Conservation (phyloP, 1,139 yeast species). For the Magnusiomyces suaveolens region DNA sequence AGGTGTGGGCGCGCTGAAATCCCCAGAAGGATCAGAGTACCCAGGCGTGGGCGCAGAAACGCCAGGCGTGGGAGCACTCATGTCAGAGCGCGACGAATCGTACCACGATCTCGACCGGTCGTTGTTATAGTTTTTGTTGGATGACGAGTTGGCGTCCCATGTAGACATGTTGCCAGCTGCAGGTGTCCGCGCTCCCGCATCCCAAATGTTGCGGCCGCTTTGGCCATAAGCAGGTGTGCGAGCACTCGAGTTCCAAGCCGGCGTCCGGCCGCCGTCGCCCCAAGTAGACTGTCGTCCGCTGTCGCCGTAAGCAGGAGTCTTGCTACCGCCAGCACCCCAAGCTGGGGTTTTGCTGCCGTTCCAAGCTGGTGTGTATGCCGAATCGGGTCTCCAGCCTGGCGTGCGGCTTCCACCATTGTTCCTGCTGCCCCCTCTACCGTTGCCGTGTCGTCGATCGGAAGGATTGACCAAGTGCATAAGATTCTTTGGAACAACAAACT, state of each 20-base stretch:
- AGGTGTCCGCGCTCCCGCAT: slow-evolving; percentile 21
- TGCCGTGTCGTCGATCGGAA: slow-evolving; percentile 12
- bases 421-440: slow-evolving; percentile 18
- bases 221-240: slow-evolving; percentile 36
- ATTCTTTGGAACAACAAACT: slow-evolving; percentile 52
- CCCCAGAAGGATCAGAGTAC: slow-evolving; percentile 39
- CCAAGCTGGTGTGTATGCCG: slow-evolving; percentile 37
- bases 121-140: slow-evolving; percentile 19
- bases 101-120: slow-evolving; percentile 18
- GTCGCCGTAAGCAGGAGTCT: slow-evolving; percentile 37
- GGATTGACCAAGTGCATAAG: slow-evolving; percentile 18
- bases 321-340: slow-evolving; percentile 41
- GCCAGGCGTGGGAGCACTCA: slow-evolving; percentile 35
- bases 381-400: slow-evolving; percentile 42
- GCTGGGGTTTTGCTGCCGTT: slow-evolving; percentile 28
- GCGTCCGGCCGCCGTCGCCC: slow-evolving; percentile 34
- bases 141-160: slow-evolving; percentile 27
- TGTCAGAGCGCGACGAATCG: slow-evolving; percentile 18
- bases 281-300: slow-evolving; percentile 28
- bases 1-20: slow-evolving; percentile 33
- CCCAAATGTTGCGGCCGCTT: slow-evolving; percentile 20
- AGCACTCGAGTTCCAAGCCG: slow-evolving; percentile 38
- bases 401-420: slow-evolving; percentile 31
- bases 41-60: slow-evolving; percentile 35
- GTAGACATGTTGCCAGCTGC: slow-evolving; percentile 29